Evolutionary conservation across 176 grass and related monocot genomes (phyloP).

Genomic region (Secale cereale): DNA sequence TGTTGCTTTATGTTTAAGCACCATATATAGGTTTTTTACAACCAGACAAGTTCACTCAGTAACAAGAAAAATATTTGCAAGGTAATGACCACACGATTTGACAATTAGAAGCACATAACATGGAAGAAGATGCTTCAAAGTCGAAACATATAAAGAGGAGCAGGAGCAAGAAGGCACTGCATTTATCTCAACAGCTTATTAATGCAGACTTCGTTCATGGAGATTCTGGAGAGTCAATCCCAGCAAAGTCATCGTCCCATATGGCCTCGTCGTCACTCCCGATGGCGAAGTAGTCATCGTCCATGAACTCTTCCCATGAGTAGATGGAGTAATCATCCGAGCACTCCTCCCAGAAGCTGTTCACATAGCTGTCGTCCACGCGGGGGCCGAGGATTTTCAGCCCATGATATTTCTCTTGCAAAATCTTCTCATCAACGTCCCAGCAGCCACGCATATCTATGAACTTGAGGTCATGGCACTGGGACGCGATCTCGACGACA

Average conservation of each 20-base stretch:
- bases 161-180: not conserved
- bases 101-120: not conserved
- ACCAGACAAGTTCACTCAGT: too few relatives aligned
- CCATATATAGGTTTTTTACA: too few relatives aligned
- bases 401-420: slow-evolving; percentile 49
- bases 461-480: slow-evolving; percentile 71
- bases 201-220: slow-evolving; percentile 33
- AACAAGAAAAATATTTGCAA: slow-evolving; percentile 24
- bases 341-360: slow-evolving; percentile 78
- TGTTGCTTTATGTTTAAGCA: too few relatives aligned
- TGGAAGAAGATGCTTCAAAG: not conserved
- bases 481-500: slow-evolving; percentile 56
- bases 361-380: slow-evolving; percentile 75
- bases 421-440: slow-evolving; percentile 62
- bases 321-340: slow-evolving; percentile 68
- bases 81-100: not conserved
- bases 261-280: slow-evolving; percentile 68
- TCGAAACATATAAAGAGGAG: not conserved
- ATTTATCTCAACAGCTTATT: not conserved
- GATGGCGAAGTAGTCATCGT: slow-evolving; percentile 35
- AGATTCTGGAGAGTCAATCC: slow-evolving; percentile 75
- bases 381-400: slow-evolving; percentile 64
- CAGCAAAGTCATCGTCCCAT: slow-evolving; percentile 72
- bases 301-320: slow-evolving; percentile 70
- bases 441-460: slow-evolving; percentile 88